phyloP scores from a whole-genome alignment of 305 asterid genomes.

The Galium porrigens region DNA sequence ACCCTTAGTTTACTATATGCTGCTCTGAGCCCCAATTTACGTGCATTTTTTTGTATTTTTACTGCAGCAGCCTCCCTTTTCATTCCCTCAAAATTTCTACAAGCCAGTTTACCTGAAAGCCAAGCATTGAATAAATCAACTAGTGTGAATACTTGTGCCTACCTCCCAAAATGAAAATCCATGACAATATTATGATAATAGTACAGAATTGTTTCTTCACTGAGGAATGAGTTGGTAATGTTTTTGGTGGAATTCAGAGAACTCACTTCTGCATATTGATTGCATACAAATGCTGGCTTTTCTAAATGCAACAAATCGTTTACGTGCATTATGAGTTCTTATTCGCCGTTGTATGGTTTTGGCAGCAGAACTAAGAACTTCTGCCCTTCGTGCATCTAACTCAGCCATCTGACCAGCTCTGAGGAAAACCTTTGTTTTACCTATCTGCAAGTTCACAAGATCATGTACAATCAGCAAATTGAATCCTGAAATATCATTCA shows the following conservation, averaged over 20 bases:
- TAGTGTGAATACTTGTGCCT: slow-evolving; percentile 11
- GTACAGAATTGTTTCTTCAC: not conserved
- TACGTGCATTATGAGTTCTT: slow-evolving; percentile 70
- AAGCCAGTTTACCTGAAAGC: slow-evolving; percentile 66
- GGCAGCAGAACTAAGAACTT: slow-evolving; percentile 81
- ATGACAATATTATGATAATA: not conserved
- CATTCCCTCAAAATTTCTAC: slow-evolving; percentile 40
- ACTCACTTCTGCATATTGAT: slow-evolving; percentile 75
- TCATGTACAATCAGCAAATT: slow-evolving; percentile 1
- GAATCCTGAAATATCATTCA: not conserved
- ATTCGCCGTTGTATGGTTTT: slow-evolving; percentile 67
- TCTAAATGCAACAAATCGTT: slow-evolving; percentile 43
- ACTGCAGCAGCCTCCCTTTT: slow-evolving; percentile 76
- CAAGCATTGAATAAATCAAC: slow-evolving; percentile 9
- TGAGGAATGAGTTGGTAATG: slow-evolving; percentile 5
- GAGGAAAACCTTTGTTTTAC: slow-evolving; percentile 91
- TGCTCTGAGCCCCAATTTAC: slow-evolving; percentile 45
- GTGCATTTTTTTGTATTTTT: slow-evolving; percentile 52
- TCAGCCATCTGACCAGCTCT: slow-evolving; percentile 99
- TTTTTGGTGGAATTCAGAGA: slow-evolving; percentile 14
- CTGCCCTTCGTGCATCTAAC: slow-evolving; percentile 85
- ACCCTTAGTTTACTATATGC: slow-evolving; percentile 37
- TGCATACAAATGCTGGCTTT: slow-evolving; percentile 58
- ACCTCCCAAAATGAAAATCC: not conserved
- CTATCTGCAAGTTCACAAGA: slow-evolving; percentile 48